Evolutionary conservation across 2,329 filamentous ascomycete genomes (phyloP), one percentile per base, ranked within the genome.

Genomic region (Penicillium rolfsii): DNA sequence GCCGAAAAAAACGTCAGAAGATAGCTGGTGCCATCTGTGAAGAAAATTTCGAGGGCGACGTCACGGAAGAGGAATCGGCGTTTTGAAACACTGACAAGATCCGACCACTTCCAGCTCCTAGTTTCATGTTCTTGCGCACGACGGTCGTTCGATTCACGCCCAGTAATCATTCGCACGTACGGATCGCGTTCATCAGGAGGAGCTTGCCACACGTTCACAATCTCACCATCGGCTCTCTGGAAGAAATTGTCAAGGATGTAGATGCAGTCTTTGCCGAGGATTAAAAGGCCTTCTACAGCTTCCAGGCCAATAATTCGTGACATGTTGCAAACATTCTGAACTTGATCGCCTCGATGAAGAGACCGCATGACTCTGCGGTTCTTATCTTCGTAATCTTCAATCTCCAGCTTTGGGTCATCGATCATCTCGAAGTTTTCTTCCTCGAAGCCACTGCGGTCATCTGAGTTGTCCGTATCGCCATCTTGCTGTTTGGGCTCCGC

Each of bases 231-330:
- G 2, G 91, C 89, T 64, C 94, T 88, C 72, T 98, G 94, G 74
- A 99, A 98, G 71, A 97, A 94, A 68, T 95, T 94, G 77, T 99
- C 95, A 77, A 98, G 90, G 67, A 99, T 89, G 73, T 99, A 99
- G 16, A 99, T 84, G 52, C 88, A 90, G 68, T 94, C 90, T 75
- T 96, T 97, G 19, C 95, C 95, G 43, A 98, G 84, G 57, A 99
- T 96, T 36, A 99, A 82, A 45, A 99, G 88, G 7, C 95, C 95
- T 74, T 99, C 96, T 63, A 91, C 92, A 8, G 93, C 93, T 73
- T 99, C 95, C 4, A 99, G 83, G 9, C 95, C 95, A 35, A 97
- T 89, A 57, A 99, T 94, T 11, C 95, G 89, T 16, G 95, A 98
- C 53, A 98, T 89, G 69, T 99, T 99, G 82, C 92, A 96, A 1